These are phyloP conservation scores for Phycomyces nitens DNA, from an alignment of 192 early-diverging fungal species.

Conservation along the genomic window DNA sequence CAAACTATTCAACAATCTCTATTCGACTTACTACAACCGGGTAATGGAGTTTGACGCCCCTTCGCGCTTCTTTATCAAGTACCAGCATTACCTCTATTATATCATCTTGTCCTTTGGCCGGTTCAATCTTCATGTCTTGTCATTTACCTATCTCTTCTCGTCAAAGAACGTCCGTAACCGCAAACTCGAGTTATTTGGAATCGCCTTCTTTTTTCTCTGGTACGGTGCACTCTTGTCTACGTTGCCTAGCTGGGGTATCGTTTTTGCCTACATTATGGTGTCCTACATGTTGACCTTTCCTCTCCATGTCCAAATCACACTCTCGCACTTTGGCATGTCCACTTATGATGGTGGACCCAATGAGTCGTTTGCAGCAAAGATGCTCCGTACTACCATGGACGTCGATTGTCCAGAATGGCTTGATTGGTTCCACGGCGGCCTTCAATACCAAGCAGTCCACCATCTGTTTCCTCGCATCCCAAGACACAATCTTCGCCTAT, in stretches of 20 bases:
- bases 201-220: slow-evolving; percentile 81
- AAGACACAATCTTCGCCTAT: slow-evolving; percentile 76
- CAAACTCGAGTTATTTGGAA: slow-evolving; percentile 67
- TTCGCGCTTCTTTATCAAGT: slow-evolving; percentile 71
- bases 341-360: slow-evolving; percentile 63
- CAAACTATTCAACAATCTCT: slow-evolving; percentile 73
- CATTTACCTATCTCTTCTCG: slow-evolving; percentile 62
- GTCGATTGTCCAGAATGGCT: slow-evolving; percentile 90
- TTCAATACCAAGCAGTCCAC: slow-evolving; percentile 96
- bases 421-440: slow-evolving; percentile 97
- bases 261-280: slow-evolving; percentile 66
- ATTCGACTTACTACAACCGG: slow-evolving; percentile 86
- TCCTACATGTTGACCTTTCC: slow-evolving; percentile 82
- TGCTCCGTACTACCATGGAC: slow-evolving; percentile 93
- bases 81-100: slow-evolving; percentile 89
- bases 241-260: slow-evolving; percentile 62
- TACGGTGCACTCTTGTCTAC: slow-evolving; percentile 63
- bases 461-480: slow-evolving; percentile 94
- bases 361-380: slow-evolving; percentile 83
- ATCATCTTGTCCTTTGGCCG: slow-evolving; percentile 83
- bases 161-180: slow-evolving; percentile 70
- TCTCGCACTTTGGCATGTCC: slow-evolving; percentile 95
- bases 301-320: slow-evolving; percentile 94
- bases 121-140: slow-evolving; percentile 85
- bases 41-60: slow-evolving; percentile 75